A percentile compares a stretch with the other conserved stretches of the same genome.
These are phyloP conservation scores for Senecio squalidus DNA, from an alignment of 140 eudicot species.

Conservation along the genomic window DNA sequence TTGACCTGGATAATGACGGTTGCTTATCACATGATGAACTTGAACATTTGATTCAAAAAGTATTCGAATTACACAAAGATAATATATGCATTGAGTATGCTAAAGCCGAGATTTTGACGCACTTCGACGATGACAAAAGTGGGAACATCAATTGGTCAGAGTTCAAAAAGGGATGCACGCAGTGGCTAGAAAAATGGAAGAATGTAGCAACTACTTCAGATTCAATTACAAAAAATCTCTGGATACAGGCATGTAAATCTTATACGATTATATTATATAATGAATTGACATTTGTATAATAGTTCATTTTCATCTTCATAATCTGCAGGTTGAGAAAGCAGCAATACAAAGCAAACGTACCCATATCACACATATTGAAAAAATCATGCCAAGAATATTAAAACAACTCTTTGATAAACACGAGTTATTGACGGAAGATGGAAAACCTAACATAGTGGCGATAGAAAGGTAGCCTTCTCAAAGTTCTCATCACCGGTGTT, in stretches of 20 bases:
- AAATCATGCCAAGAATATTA: conserved; percentile 23
- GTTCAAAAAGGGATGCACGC: conserved; percentile 11
- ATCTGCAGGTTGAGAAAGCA: neutral
- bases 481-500: neutral
- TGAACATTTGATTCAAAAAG: neutral
- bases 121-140: conserved; percentile 10
- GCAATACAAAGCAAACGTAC: neutral
- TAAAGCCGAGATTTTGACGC: conserved; percentile 17
- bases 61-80: neutral
- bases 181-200: conserved; percentile 17
- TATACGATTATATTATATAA: neutral
- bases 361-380: neutral
- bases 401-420: conserved; percentile 3
- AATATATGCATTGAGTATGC: conserved; percentile 15
- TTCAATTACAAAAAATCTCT: neutral
- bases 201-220: neutral
- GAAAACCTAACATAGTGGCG: neutral
- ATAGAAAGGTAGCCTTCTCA: conserved; percentile 3
- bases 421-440: neutral
- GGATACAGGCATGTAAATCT: conserved; percentile 5
- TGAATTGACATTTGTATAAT: neutral
- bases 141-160: neutral
- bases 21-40: neutral
- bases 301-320: neutral
- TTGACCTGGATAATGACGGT: neutral